Percentiles rank a stretch among this genome's conserved stretches.
These are phyloP conservation scores for Nakazawaea laoshanensis DNA, from an alignment of 805 yeast genomes.

Conservation along the genomic window DNA sequence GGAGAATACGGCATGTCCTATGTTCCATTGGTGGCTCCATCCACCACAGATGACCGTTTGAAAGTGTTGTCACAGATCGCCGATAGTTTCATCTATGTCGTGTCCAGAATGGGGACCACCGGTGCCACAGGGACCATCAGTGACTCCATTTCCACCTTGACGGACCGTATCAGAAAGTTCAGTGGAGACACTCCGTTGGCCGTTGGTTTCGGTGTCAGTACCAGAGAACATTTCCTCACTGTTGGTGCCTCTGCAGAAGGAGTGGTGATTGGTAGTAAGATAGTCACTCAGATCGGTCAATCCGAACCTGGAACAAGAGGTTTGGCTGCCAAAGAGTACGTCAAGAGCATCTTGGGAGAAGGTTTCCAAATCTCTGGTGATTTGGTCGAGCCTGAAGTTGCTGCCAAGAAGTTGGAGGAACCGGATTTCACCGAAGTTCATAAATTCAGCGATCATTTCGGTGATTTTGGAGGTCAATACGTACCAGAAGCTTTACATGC, in stretches of 20 bases:
- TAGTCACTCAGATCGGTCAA: constrained; percentile 62
- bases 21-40: constrained; percentile 93
- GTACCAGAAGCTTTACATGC: constrained; percentile 95
- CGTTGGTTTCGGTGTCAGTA: constrained; percentile 95
- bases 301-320: constrained; percentile 55
- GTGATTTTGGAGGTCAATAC: constrained; percentile 97
- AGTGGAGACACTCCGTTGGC: constrained; percentile 80
- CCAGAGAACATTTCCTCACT: constrained; percentile 77
- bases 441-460: constrained; percentile 71
- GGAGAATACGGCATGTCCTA: constrained; percentile 64
- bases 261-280: constrained; percentile 89
- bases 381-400: constrained; percentile 3
- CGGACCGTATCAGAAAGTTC: constrained; percentile 65
- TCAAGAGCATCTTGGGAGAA: constrained; percentile 58
- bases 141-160: constrained; percentile 54
- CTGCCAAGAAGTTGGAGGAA: constrained; percentile 13
- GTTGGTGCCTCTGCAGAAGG: constrained; percentile 87
- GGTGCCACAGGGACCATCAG: constrained; percentile 73
- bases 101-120: constrained; percentile 96
- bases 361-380: constrained; percentile 19
- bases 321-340: constrained; percentile 57
- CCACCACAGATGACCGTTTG: constrained; percentile 87
- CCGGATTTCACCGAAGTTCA: constrained; percentile 48
- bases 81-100: constrained; percentile 93
- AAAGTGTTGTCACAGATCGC: constrained; percentile 75